A percentile compares a stretch with the other conserved stretches of the same genome.
phyloP scores from a whole-genome alignment of 257 asterid species.

The Solanum peruvianum region DNA sequence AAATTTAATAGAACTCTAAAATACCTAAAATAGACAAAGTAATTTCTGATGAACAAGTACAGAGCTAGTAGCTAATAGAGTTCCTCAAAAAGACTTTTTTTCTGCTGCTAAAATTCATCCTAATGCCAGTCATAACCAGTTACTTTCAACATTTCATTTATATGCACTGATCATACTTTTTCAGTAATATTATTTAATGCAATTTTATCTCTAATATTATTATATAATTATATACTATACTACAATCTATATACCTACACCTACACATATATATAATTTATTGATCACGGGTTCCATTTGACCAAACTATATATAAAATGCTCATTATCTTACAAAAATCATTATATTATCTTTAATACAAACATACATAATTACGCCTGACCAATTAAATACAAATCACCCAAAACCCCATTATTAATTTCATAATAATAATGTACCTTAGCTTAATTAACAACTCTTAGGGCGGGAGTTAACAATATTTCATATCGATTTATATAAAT shows the following conservation, averaged over 20 bases:
- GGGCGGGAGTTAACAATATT: background rate
- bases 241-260: background rate
- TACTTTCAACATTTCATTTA: background rate
- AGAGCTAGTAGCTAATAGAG: background rate
- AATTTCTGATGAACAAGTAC: background rate
- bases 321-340: background rate
- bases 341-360: background rate
- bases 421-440: background rate
- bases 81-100: background rate
- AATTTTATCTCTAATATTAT: background rate
- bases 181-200: background rate
- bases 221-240: too few relatives aligned
- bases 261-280: background rate
- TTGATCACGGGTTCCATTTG: background rate
- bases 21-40: background rate
- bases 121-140: background rate
- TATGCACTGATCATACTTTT: background rate
- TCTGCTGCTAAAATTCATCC: background rate
- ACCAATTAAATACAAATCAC: background rate
- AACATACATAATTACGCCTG: background rate
- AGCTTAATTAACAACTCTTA: background rate
- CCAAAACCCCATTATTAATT: background rate
- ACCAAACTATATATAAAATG: background rate
- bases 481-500: background rate
- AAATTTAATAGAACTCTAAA: too few relatives aligned